Evolutionary conservation across 2,329 filamentous ascomycete genomes (phyloP).

Genomic region (Lecanicillium sp.): DNA sequence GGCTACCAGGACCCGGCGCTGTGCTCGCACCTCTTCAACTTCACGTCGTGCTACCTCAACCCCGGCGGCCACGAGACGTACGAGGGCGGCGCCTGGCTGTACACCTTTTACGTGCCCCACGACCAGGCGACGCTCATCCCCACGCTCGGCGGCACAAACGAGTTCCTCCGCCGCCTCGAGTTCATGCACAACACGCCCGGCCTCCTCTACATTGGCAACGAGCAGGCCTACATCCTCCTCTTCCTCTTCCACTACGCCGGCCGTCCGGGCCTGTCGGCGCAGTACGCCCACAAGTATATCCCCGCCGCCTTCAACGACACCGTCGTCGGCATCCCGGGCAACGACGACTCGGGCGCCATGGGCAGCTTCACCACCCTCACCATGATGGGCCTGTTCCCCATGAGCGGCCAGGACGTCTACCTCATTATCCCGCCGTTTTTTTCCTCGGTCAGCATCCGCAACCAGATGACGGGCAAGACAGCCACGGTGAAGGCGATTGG

Average conservation of each 20-base stretch:
- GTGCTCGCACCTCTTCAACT: slow-evolving; percentile 33
- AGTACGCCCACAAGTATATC: slow-evolving; percentile 57
- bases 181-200: slow-evolving; percentile 57
- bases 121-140: slow-evolving; percentile 40
- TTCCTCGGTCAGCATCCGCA: slow-evolving; percentile 31
- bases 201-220: slow-evolving; percentile 61
- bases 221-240: slow-evolving; percentile 43
- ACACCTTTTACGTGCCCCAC: slow-evolving; percentile 53
- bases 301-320: slow-evolving; percentile 61
- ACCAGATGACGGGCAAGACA: slow-evolving; percentile 16
- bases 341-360: slow-evolving; percentile 48
- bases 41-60: slow-evolving; percentile 28
- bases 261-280: slow-evolving; percentile 47
- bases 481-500: slow-evolving; percentile 21
- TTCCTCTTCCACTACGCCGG: slow-evolving; percentile 59
- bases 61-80: slow-evolving; percentile 42
- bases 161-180: slow-evolving; percentile 51
- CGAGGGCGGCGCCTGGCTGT: slow-evolving; percentile 64
- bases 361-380: slow-evolving; percentile 41
- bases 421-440: slow-evolving; percentile 46
- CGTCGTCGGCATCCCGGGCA: slow-evolving; percentile 47
- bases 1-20: slow-evolving; percentile 54
- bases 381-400: slow-evolving; percentile 47
- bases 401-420: slow-evolving; percentile 46
- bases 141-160: slow-evolving; percentile 48